Evolutionary conservation across 2,329 filamentous ascomycete genomes (phyloP).

Genomic region (Endothia cerciana): DNA sequence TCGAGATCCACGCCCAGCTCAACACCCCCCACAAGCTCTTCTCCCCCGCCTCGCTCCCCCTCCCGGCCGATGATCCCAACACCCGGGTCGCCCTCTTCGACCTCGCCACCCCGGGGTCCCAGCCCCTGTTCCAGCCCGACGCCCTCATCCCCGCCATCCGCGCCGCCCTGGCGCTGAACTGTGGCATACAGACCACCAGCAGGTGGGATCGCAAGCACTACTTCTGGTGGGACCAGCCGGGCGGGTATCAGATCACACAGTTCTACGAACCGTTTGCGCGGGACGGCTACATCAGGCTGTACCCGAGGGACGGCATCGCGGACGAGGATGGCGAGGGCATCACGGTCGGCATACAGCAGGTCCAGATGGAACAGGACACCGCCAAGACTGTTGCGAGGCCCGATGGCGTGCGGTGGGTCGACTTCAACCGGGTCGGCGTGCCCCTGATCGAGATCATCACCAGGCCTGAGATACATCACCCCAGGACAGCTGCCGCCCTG

Average conservation of each 20-base stretch:
- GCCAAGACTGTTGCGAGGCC: slow-evolving; percentile 87
- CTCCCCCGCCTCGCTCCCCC: slow-evolving; percentile 60
- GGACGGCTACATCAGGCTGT: slow-evolving; percentile 73
- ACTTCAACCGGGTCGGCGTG: slow-evolving; percentile 91
- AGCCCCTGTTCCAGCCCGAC: slow-evolving; percentile 82
- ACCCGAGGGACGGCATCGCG: slow-evolving; percentile 77
- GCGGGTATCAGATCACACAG: slow-evolving; percentile 97
- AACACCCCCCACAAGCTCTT: slow-evolving; percentile 91
- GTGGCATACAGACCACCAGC: slow-evolving; percentile 75
- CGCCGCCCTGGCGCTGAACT: slow-evolving; percentile 83
- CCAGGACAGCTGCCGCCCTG: slow-evolving; percentile 83
- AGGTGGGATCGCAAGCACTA: slow-evolving; percentile 97
- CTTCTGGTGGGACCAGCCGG: slow-evolving; percentile 97
- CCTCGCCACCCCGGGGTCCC: slow-evolving; percentile 83
- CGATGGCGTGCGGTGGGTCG: slow-evolving; percentile 75
- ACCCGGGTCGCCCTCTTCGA: slow-evolving; percentile 90
- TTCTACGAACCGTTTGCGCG: slow-evolving; percentile 78
- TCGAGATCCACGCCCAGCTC: slow-evolving; percentile 96
- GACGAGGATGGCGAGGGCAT: slow-evolving; percentile 72
- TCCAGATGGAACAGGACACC: slow-evolving; percentile 98
- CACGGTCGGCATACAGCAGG: slow-evolving; percentile 82
- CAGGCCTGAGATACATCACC: slow-evolving; percentile 82
- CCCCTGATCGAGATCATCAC: slow-evolving; percentile 97
- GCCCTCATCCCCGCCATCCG: slow-evolving; percentile 88
- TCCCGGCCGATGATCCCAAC: slow-evolving; percentile 72